These are phyloP conservation scores for Dothideomycetes sp. DNA, from an alignment of 2,329 filamentous ascomycete genomes.

Conservation along the genomic window DNA sequence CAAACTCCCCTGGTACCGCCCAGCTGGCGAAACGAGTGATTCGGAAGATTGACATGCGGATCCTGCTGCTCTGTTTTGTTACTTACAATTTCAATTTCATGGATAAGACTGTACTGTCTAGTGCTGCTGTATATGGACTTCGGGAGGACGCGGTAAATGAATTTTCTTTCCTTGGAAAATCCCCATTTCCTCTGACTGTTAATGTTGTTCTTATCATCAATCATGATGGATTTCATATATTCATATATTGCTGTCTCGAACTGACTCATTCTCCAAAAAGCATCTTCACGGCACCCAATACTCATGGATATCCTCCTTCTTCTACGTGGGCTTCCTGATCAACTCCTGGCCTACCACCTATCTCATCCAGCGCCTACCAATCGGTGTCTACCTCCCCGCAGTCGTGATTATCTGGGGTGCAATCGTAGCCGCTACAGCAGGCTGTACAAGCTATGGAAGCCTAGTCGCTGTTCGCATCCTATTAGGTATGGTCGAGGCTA, in stretches of 20 bases:
- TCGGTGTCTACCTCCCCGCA: constrained; percentile 18
- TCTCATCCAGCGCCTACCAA: constrained; percentile 11
- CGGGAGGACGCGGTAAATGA: constrained; percentile 3
- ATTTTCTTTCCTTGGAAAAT: not conserved
- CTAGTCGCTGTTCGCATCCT: constrained; percentile 27
- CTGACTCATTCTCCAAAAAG: not conserved
- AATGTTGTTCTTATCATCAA: too few species aligned
- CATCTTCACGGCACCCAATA: constrained; percentile 11
- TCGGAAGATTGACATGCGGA: constrained; percentile 12
- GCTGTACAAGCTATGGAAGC: constrained; percentile 23
- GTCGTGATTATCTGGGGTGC: constrained; percentile 25
- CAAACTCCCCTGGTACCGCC: not conserved
- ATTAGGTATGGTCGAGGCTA: constrained; percentile 33
- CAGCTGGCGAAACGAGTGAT: not conserved
- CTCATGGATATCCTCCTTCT: constrained; percentile 12
- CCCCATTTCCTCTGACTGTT: too few species aligned
- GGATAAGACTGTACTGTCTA: constrained; percentile 14
- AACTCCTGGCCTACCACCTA: constrained; percentile 12
- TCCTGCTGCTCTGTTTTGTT: constrained; percentile 11
- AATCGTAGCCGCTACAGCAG: constrained; percentile 22
- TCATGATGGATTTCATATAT: too few species aligned
- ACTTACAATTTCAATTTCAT: constrained; percentile 14
- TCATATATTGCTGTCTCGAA: not conserved
- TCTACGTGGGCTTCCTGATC: constrained; percentile 14
- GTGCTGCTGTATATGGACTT: constrained; percentile 11